Base-by-base conservation (phyloP, 2,329 filamentous ascomycete genomes). In the Xylariaceae sp. region DNA sequence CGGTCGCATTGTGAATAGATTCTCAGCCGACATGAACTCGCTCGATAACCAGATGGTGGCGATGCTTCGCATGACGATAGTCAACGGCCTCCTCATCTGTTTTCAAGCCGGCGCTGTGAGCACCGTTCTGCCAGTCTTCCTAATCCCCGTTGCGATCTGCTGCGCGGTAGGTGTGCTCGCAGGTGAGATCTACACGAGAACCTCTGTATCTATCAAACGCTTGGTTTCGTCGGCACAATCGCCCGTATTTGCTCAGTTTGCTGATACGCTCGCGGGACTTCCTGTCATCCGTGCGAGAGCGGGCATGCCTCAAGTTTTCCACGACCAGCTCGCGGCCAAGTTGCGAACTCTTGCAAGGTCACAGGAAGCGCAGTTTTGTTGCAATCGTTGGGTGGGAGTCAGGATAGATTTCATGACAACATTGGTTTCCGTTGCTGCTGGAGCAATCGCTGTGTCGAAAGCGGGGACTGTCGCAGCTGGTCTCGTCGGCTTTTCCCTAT, bases 311-410 rank as follows among this genome's bases (percentile, higher is more conserved):
- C 62, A 70, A 22, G 68, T 68, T 1, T 82, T 81, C 47, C 66
- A 71, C 11, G 62, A 71, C 22, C 69, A 76, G 32, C 62, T 82
- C n/a, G 77, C 78, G 1, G 67, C 75, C 27, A 76, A 75, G 55
- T 53, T 82, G 31, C 69, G 74, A 1, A 61, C 71, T 0, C 77
- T 73, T 63, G 71, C 74, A 11, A 70, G 71, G 6, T 68, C 76
- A 0, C 66, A 70, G 0, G 76, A 81, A 58, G 67, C 77, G 1
- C 74, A 72, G 42, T 80, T 72, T 53, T 81, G 80, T 61, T 75
- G 74, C 52, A 82, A 82, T 58, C 74, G 79, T 7, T 82, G 79
- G 79, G 75, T 82, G 2, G 71, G 73, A 1, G 70, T 81, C 36
- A 74, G 79, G 5, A 69, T 79, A 5, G 78, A 81, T 52, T 71